Evolutionary conservation across 805 yeast species (phyloP).

Genomic region (Spathaspora sp.): DNA sequence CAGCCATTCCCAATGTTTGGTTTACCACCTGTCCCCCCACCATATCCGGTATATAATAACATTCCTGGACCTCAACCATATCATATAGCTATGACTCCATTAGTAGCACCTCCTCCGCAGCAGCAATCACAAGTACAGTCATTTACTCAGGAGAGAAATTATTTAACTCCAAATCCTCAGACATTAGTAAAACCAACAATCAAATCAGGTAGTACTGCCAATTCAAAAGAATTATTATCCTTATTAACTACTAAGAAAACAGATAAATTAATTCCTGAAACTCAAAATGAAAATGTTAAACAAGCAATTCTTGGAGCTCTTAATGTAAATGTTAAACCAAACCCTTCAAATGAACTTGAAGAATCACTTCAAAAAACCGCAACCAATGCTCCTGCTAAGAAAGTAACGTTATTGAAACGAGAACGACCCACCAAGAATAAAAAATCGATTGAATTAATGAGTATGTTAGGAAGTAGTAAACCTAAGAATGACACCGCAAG

Average conservation of each 20-base stretch:
- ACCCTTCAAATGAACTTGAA: constrained; percentile 25
- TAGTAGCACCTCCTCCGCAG: constrained; percentile 7
- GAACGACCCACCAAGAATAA: constrained; percentile 3
- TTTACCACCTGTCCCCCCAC: neutral
- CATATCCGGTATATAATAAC: constrained; percentile 4
- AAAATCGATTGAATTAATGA: constrained; percentile 10
- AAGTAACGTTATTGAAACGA: constrained; percentile 25
- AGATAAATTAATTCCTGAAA: neutral
- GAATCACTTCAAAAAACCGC: constrained; percentile 11
- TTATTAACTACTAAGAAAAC: constrained; percentile 29
- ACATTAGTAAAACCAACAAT: constrained; percentile 33
- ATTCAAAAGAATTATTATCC: constrained; percentile 42
- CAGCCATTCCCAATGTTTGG: constrained; percentile 12
- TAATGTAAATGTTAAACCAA: neutral
- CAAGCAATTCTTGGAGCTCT: constrained; percentile 1
- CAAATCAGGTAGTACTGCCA: constrained; percentile 27
- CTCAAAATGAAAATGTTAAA: neutral
- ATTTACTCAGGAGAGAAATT: constrained; percentile 6
- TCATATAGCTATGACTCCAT: constrained; percentile 5
- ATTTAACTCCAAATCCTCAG: constrained; percentile 31
- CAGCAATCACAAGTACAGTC: constrained; percentile 3
- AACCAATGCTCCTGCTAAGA: constrained; percentile 15
- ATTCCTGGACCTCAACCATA: constrained; percentile 5
- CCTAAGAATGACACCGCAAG: constrained; percentile 3
- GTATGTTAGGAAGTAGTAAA: constrained; percentile 7